A percentile compares a stretch with the other conserved stretches of the same genome.
Evolutionary conservation across 1,284 basidiomycete genomes (phyloP).

Genomic region (Pterulicium gracile): DNA sequence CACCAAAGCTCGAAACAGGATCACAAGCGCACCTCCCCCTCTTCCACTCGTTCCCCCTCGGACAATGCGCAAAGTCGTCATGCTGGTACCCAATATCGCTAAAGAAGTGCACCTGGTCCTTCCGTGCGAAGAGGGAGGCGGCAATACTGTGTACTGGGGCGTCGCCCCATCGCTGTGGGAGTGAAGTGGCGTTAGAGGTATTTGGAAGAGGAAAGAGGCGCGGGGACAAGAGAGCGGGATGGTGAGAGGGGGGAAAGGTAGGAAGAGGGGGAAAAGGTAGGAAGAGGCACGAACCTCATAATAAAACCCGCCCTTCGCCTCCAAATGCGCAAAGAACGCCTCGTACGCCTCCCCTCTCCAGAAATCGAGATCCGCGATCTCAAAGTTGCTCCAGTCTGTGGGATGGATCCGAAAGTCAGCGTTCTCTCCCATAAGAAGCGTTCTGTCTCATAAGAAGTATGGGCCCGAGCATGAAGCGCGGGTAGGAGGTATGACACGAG

Average conservation of each 20-base stretch:
- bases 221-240: neutral
- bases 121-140: slow-evolving; percentile 48
- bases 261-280: neutral
- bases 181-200: too few relatives aligned
- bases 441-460: too few relatives aligned
- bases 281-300: slow-evolving; percentile 37
- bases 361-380: slow-evolving; percentile 60
- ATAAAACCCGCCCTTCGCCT: slow-evolving; percentile 60
- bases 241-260: neutral
- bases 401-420: slow-evolving; percentile 2
- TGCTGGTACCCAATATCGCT: slow-evolving; percentile 39
- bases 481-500: too few relatives aligned
- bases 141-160: slow-evolving; percentile 68
- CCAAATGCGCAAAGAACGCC: slow-evolving; percentile 62
- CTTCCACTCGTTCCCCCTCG: slow-evolving; percentile 29
- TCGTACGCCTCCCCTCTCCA: slow-evolving; percentile 57
- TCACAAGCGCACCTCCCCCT: slow-evolving; percentile 35
- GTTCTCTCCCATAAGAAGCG: too few relatives aligned
- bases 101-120: slow-evolving; percentile 58
- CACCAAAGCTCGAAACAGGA: slow-evolving; percentile 30
- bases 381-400: slow-evolving; percentile 60
- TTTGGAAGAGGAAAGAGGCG: neutral
- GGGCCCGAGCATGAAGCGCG: too few relatives aligned
- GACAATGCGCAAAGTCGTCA: slow-evolving; percentile 44
- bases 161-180: slow-evolving; percentile 62